phyloP scores from a whole-genome alignment of 2,329 filamentous ascomycete genomes.

The Trichocomaceae sp. region DNA sequence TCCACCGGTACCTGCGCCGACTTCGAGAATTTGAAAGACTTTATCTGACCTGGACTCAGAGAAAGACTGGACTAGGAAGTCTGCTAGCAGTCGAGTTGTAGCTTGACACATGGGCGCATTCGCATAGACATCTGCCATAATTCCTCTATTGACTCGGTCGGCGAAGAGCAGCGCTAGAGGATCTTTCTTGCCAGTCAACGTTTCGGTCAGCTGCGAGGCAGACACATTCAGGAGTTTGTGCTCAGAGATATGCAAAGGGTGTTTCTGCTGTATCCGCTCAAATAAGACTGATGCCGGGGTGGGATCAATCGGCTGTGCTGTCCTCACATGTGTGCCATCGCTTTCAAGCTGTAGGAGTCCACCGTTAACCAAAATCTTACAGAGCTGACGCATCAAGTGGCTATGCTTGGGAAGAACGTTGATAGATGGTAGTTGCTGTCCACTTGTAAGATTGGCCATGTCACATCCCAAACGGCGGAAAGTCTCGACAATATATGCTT shows the following conservation, averaged over 20 bases:
- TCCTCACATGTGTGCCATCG: conserved; percentile 24
- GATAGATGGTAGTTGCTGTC: background rate
- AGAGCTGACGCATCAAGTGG: conserved; percentile 28
- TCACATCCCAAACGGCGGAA: conserved; percentile 8
- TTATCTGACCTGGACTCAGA: background rate
- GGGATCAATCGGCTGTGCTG: conserved; percentile 18
- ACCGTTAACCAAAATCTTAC: conserved; percentile 28
- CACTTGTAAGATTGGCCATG: background rate
- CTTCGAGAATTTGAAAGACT: background rate
- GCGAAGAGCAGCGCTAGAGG: conserved; percentile 33
- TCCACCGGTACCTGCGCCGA: conserved; percentile 16
- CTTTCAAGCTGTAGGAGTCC: conserved; percentile 24
- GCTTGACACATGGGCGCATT: conserved; percentile 1
- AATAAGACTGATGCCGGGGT: conserved; percentile 22
- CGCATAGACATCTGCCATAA: conserved; percentile 5
- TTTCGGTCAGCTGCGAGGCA: conserved; percentile 16
- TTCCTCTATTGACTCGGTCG: background rate
- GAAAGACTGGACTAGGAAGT: too few relatives aligned
- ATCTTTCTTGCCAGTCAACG: conserved; percentile 30
- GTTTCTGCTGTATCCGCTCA: conserved; percentile 21
- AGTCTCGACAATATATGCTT: conserved; percentile 8
- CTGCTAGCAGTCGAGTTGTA: too few relatives aligned
- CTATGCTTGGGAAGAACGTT: conserved; percentile 18
- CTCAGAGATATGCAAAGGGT: conserved; percentile 23
- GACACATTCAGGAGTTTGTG: conserved; percentile 21